Evolutionary conservation across 1,284 basidiomycete genomes (phyloP), one percentile per base, ranked within the genome.

Genomic region (Trametes versicolor): DNA sequence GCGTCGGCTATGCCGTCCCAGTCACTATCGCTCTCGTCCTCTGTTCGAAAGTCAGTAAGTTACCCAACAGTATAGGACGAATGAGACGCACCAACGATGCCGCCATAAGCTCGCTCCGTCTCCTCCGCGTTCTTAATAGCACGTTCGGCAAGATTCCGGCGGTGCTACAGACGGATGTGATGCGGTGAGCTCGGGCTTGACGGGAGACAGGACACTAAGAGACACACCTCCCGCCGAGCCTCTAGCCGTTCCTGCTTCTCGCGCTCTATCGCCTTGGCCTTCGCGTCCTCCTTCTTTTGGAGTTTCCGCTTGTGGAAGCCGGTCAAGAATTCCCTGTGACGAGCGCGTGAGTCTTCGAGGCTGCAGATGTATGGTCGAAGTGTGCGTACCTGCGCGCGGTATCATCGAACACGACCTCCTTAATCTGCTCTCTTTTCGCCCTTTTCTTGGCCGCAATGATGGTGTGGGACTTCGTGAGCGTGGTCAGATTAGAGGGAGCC

Each of bases 241-340:
- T 93, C 87, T n/a, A 87, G 78, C 65, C 87, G 82, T 65, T 89
- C 86, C 72, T 86, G 83, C 74, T 91, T 92, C 72, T 92, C 89
- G 67, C 87, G 81, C 69, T 91, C 86, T 62, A 82, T 75, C 34
- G 90, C 90, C 75, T 85, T 91, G 71, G 86, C 84, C 71, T 86
- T 88, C 36, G 89, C 87, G 37, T 83, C 87, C 71, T 94, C 89
- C 72, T 88, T 85, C 75, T 91, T 92, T 69, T 86, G 86, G 56
- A 93, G 74, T 75, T 96, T 96, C 68, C 94, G 88, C 77, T 95
- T 95, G 75, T 91, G 91, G 77, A 96, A 96, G 19, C 94, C 94
- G 12, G 93, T 95, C 74, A 96, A 77, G 77, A 90, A 96, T 58
- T 94, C 90, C 72, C 93, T 95, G 73, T 9, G 37, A 39, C 10